Evolutionary conservation across 106 monocot species (phyloP).

Genomic region (Acorus gramineus): DNA sequence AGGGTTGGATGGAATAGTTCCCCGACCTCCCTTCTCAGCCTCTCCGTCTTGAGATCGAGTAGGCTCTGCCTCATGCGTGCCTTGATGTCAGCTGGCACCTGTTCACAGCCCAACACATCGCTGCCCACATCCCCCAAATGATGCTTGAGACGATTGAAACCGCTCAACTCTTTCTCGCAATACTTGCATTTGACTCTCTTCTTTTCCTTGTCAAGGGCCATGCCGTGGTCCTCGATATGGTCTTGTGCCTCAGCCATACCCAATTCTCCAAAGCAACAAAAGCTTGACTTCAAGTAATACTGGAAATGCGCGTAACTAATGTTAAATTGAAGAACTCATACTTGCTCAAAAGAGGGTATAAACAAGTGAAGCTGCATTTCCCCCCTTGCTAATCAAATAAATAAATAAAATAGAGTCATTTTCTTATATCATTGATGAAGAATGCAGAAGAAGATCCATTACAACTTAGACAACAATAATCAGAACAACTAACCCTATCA

Average conservation of each 20-base stretch:
- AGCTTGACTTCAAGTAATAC: too few species aligned
- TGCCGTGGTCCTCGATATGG: constrained; percentile 38
- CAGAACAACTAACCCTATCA: too few species aligned
- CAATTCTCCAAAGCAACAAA: too few species aligned
- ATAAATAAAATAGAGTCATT: too few species aligned
- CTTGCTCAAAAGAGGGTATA: too few species aligned
- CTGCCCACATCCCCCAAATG: constrained; percentile 36
- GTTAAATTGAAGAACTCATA: too few species aligned
- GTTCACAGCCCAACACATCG: constrained; percentile 26
- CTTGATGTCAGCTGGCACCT: constrained; percentile 30
- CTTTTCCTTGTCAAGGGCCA: constrained; percentile 29
- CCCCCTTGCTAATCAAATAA: too few species aligned
- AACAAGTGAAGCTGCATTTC: too few species aligned
- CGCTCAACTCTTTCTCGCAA: constrained; percentile 35
- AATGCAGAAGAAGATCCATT: too few species aligned
- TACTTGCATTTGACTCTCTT: constrained; percentile 46
- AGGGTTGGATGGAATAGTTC: constrained; percentile 26
- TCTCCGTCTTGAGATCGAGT: constrained; percentile 38
- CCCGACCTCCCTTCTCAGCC: constrained; percentile 37
- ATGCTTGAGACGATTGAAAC: constrained; percentile 44
- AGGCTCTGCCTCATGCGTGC: constrained; percentile 16
- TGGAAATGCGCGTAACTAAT: too few species aligned
- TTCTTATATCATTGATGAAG: too few species aligned
- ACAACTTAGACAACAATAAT: too few species aligned
- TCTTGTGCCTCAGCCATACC: constrained; percentile 1